phyloP scores from a whole-genome alignment of 805 yeast species.

The Metahyphopichia silvanorum region DNA sequence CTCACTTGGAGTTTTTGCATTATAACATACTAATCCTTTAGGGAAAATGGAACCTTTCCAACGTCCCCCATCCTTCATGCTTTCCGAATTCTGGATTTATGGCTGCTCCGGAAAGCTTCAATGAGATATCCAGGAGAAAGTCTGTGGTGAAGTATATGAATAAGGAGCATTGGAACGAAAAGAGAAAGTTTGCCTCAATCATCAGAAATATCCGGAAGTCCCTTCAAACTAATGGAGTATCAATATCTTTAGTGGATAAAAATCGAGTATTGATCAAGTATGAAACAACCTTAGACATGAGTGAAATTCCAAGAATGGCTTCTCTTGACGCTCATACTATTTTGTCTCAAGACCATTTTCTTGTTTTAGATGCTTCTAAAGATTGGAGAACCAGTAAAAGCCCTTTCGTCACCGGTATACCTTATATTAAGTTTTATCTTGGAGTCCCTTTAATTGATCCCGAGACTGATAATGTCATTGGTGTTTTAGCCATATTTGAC shows the following conservation, averaged over 20 bases:
- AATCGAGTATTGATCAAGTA: constrained; percentile 47
- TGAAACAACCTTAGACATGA: constrained; percentile 45
- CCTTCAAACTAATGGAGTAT: constrained; percentile 49
- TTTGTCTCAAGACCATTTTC: constrained; percentile 52
- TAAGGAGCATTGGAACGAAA: constrained; percentile 49
- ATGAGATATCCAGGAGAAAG: constrained; percentile 45
- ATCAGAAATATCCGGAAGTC: constrained; percentile 35
- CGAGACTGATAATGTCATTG: constrained; percentile 45
- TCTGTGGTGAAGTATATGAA: constrained; percentile 39
- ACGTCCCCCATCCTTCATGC: constrained; percentile 54
- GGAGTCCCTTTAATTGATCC: constrained; percentile 56
- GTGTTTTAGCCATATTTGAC: constrained; percentile 60
- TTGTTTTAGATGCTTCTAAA: constrained; percentile 53
- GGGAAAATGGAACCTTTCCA: constrained; percentile 56
- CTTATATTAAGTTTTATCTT: constrained; percentile 58
- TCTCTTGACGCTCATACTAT: constrained; percentile 71
- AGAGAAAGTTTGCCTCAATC: constrained; percentile 34
- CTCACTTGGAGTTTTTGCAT: neutral
- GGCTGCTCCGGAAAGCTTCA: constrained; percentile 57
- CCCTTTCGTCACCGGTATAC: constrained; percentile 63
- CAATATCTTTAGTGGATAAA: constrained; percentile 56
- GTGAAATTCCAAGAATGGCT: constrained; percentile 50
- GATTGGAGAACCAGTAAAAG: constrained; percentile 70
- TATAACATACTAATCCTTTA: constrained; percentile 19
- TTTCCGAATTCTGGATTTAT: constrained; percentile 43